Evolutionary conservation across 2,329 filamentous ascomycete species (phyloP).

Genomic region (Apiospora koreana): DNA sequence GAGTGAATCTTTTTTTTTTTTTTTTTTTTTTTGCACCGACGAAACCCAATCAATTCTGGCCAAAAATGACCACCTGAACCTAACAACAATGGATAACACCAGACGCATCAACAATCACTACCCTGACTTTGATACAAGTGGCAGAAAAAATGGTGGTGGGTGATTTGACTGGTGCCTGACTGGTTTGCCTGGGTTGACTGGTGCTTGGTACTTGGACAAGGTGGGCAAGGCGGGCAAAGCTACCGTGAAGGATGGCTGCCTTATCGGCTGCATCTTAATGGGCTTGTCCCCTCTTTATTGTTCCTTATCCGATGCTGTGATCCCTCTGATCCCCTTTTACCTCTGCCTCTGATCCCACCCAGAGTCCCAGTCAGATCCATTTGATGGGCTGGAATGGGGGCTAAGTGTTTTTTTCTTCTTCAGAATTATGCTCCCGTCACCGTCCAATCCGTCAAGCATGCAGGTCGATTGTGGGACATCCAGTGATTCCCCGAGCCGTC

Average conservation of each 20-base stretch:
- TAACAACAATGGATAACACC: background rate
- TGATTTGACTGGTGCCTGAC: slow-evolving; percentile 9
- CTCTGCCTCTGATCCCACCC: too few relatives aligned
- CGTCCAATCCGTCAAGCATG: slow-evolving; percentile 3
- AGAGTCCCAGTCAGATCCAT: background rate
- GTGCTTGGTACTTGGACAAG: too few relatives aligned
- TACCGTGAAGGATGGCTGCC: background rate
- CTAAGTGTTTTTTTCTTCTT: background rate
- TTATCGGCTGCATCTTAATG: slow-evolving; percentile 4
- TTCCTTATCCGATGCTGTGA: background rate
- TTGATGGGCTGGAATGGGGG: background rate
- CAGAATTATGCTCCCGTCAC: background rate
- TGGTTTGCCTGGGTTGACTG: too few relatives aligned
- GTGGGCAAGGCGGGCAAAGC: too few relatives aligned
- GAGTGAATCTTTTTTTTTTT: slow-evolving; percentile 3
- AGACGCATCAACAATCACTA: slow-evolving; percentile 1
- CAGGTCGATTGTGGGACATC: background rate
- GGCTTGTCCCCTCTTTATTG: slow-evolving; percentile 7
- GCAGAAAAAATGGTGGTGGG: slow-evolving; percentile 12
- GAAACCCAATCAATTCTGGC: background rate
- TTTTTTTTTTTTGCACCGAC: background rate
- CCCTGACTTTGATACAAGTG: slow-evolving; percentile 1
- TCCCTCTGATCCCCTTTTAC: background rate
- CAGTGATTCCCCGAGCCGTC: too few relatives aligned
- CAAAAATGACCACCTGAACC: background rate